These are phyloP conservation scores for Kodamaea hsintzibuensis DNA, from an alignment of 805 yeast genomes.

Conservation along the genomic window DNA sequence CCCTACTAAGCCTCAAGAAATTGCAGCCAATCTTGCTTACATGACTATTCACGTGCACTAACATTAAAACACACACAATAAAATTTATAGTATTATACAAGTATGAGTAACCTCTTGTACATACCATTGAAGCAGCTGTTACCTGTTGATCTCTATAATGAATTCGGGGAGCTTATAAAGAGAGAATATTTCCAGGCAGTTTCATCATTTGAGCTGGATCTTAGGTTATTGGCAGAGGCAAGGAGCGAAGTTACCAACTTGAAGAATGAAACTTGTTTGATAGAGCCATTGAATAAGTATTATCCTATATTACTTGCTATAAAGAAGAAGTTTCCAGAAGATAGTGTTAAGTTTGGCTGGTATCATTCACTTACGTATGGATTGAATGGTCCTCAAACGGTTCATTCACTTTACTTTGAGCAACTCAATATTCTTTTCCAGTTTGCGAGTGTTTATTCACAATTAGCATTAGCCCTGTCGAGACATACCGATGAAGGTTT, in stretches of 20 bases:
- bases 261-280: conserved; percentile 27
- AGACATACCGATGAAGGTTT: conserved; percentile 52
- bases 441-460: conserved; percentile 63
- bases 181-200: conserved; percentile 45
- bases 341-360: conserved; percentile 69
- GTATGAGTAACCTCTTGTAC: conserved; percentile 40
- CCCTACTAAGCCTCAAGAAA: neutral
- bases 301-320: conserved; percentile 46
- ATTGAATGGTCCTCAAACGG: conserved; percentile 46
- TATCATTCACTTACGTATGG: conserved; percentile 62
- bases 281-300: conserved; percentile 45
- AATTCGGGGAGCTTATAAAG: conserved; percentile 46
- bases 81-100: neutral
- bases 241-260: conserved; percentile 44
- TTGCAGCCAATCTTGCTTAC: neutral
- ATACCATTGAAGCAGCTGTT: conserved; percentile 54
- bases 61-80: neutral
- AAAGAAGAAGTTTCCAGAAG: conserved; percentile 61
- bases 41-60: neutral
- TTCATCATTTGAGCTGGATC: conserved; percentile 32
- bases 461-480: conserved; percentile 50
- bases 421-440: conserved; percentile 64
- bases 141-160: conserved; percentile 39
- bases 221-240: conserved; percentile 42
- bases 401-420: conserved; percentile 59